Evolutionary conservation across 2,329 filamentous ascomycete species (phyloP).

Genomic region (Penicillium sp.): DNA sequence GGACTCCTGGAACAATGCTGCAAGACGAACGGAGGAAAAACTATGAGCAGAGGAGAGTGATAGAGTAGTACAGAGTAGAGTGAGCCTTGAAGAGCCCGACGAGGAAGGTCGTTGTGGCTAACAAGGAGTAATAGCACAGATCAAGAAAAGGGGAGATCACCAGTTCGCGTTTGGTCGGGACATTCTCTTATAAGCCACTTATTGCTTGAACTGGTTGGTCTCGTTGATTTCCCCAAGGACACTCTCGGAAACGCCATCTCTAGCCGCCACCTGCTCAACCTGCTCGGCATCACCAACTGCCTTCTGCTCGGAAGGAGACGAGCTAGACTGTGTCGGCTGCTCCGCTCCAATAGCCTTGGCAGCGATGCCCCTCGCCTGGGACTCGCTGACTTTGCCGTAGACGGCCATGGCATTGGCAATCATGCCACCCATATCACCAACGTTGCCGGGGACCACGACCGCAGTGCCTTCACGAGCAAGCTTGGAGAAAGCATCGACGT

Average conservation of each 20-base stretch:
- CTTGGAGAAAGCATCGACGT: conserved; percentile 91
- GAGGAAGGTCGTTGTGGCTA: too few species aligned
- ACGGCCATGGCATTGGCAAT: conserved; percentile 95
- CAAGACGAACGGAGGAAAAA: conserved; percentile 6
- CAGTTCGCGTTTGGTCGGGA: not conserved
- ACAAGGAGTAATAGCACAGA: too few species aligned
- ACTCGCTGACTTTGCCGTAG: conserved; percentile 88
- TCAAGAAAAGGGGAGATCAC: conserved; percentile 8
- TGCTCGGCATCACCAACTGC: conserved; percentile 11
- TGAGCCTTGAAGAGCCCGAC: too few species aligned
- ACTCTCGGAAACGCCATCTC: conserved; percentile 50
- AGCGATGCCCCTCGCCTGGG: conserved; percentile 69
- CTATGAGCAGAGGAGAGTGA: conserved; percentile 7
- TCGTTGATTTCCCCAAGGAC: conserved; percentile 56
- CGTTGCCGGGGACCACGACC: conserved; percentile 93
- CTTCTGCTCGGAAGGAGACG: conserved; percentile 21
- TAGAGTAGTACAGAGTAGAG: conserved; percentile 11
- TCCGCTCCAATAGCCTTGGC: conserved; percentile 40
- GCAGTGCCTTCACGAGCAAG: conserved; percentile 94
- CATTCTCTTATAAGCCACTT: conserved; percentile 13
- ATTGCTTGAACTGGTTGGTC: conserved; percentile 36
- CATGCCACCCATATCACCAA: conserved; percentile 95
- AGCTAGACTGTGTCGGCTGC: not conserved
- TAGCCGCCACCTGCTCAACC: conserved; percentile 29
- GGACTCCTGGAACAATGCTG: conserved; percentile 20